Evolutionary conservation across 2,329 filamentous ascomycete genomes (phyloP), one percentile per base, ranked within the genome.

Genomic region (Alternaria panax): DNA sequence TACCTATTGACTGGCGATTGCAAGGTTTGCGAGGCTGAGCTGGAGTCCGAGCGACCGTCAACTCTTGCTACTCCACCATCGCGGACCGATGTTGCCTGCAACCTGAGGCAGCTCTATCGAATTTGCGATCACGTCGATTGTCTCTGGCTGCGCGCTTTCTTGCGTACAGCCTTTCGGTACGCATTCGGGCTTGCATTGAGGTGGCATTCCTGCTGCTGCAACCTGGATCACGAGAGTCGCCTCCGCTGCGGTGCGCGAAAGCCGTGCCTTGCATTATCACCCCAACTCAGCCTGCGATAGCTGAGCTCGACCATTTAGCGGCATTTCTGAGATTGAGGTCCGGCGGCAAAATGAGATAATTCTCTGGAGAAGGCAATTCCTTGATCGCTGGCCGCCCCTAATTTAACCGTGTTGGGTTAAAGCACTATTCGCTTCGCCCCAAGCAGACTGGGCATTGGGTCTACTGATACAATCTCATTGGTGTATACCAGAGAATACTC

Each of bases 181-280:
- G 51, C 38, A 43, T 41, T 46, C 52, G 61, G 61, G 63, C 61
- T 52, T 64, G 58, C 64, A 61, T 50, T 45, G 61, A 52, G 54
- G 43, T 58, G 54, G 46, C 60, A 47, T 51, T 54, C 60, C 65
- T 64, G 63, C 67, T 66, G 68, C 65, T 40, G 36, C 18, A 66
- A 46, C 53, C 61, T 64, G 59, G 62, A 66, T 67, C 59, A 68
- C 61, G 63, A 67, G 63, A 66, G 63, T 66, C 59, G 66, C 66
- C 69, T 68, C 70, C 54, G 67, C 67, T 69, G 65, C 65, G 63
- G 67, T 73, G 69, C 61, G 59, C 64, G 63, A 67, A 67, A 63
- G 66, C 65, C 67, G 65, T 63, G 68, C 64, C 65, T 65, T 71
- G 65, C 69, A 71, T 65, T 60, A 63, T 64, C 63, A 63, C 61